Evolutionary conservation across 768 basidiomycete genomes (phyloP), one percentile per base, ranked within the genome.

Genomic region (Podaxis pistillaris): DNA sequence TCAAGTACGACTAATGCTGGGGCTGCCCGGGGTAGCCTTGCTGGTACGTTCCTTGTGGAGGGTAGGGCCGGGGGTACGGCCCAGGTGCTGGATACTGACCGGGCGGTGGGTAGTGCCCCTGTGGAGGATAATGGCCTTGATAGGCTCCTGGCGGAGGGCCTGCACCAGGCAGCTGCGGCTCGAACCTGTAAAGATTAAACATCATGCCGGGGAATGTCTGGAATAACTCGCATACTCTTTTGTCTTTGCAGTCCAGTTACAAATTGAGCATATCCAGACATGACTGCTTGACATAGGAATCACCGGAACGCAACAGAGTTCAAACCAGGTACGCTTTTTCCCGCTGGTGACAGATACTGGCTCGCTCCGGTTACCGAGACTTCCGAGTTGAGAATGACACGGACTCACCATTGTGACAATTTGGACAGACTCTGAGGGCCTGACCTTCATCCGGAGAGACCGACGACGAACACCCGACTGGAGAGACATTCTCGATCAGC

Each of bases 231-330:
- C 75, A 70, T 67, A 64, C 60, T 83, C 82, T 65, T 79, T 74
- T 1, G 79, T 78, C 33, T 82, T 76, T 62, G 75, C 36, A 24
- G 36, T 75, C 79, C 87, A 86, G 63, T 85, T 81, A 71, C 89
- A 90, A 64, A 88, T 87, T 11, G 79, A 75, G 72, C 89, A 90
- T 59, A 81, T 70, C 89, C 89, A 90, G 49, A 90, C 69, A 62
- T 81, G 83, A 52, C 78, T 81, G 13, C 80, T 81, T 40, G 70
- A 78, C 73, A 90, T 77, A 2, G 89, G 89, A 41, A 90, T 70
- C 61, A 91, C 73, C 11, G 86, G 89, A 15, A 91, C 79, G 66
- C 83, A 88, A 72, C 84, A 90, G 54, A 90, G 62, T 69, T 88
- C 86, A 67, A 90, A 85, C 83, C 85, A 89, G 53, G 75, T 80